Evolutionary conservation across 768 basidiomycete genomes (phyloP).

Genomic region (Exsudoporus frostii): DNA sequence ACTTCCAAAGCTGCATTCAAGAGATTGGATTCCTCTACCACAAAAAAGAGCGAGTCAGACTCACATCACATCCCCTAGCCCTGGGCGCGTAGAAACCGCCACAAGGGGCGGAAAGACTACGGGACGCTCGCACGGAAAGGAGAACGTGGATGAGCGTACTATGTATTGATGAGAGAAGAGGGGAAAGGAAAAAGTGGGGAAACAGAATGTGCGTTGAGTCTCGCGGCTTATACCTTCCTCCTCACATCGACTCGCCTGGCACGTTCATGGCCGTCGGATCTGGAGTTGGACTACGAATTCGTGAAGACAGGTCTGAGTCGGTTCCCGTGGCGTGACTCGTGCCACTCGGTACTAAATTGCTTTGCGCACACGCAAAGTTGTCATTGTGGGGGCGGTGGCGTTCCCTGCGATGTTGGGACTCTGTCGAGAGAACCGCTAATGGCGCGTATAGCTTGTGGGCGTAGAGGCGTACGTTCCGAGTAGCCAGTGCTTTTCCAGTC

Average conservation of each 20-base stretch:
- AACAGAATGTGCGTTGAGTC: slow-evolving; percentile 49
- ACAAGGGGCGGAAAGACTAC: too few relatives aligned
- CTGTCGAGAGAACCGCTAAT: slow-evolving; percentile 56
- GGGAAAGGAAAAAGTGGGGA: too few relatives aligned
- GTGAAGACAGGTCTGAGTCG: slow-evolving; percentile 65
- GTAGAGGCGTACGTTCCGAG: too few relatives aligned
- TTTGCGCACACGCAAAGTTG: slow-evolving; percentile 22
- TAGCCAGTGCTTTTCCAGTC: too few relatives aligned
- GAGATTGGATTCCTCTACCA: too few relatives aligned
- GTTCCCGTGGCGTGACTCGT: slow-evolving; percentile 66
- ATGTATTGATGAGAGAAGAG: too few relatives aligned
- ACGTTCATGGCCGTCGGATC: slow-evolving; percentile 49
- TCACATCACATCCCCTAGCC: too few relatives aligned
- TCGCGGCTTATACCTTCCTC: slow-evolving; percentile 61
- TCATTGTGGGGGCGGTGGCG: slow-evolving; percentile 36
- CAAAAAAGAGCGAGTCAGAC: too few relatives aligned
- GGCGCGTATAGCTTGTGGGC: slow-evolving; percentile 45
- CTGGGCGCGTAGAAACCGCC: too few relatives aligned
- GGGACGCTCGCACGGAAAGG: too few relatives aligned
- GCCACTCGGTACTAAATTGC: slow-evolving; percentile 25
- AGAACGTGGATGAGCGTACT: too few relatives aligned
- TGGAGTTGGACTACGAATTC: slow-evolving; percentile 79
- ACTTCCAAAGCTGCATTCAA: too few relatives aligned
- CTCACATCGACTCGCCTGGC: slow-evolving; percentile 58
- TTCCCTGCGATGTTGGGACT: slow-evolving; percentile 58